These are phyloP conservation scores for Eruca vesicaria DNA, from an alignment of 441 rosid genomes.

Conservation along the genomic window DNA sequence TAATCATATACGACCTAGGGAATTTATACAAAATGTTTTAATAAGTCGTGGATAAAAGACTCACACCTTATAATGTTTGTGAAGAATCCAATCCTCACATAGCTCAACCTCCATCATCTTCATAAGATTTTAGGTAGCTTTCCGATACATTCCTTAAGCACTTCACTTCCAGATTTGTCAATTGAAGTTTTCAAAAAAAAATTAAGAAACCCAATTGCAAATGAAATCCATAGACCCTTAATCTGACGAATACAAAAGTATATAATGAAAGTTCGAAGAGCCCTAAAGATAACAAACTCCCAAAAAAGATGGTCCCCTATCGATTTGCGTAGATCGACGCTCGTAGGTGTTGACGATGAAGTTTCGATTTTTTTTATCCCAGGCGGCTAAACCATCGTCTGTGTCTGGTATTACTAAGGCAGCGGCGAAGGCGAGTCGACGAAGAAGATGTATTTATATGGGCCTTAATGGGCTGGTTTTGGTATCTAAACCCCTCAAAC, in stretches of 20 bases:
- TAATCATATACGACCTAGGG: no score
- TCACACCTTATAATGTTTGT: conserved; percentile 56
- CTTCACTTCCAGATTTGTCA: no score
- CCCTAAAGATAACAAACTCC: no score
- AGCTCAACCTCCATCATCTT: conserved; percentile 83
- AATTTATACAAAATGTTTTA: neutral
- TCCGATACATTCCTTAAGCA: conserved; percentile 10
- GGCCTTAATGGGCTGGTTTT: no score
- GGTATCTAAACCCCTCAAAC: no score
- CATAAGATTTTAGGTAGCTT: conserved; percentile 50
- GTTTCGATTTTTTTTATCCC: conserved; percentile 46
- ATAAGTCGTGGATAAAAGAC: neutral
- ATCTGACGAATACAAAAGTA: no score
- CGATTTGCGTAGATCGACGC: conserved; percentile 44
- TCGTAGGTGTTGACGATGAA: conserved; percentile 46
- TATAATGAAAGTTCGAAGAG: no score
- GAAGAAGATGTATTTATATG: no score
- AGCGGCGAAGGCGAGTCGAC: conserved; percentile 31
- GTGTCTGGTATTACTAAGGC: conserved; percentile 19
- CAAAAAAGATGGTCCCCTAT: conserved; percentile 26
- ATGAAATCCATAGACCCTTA: no score
- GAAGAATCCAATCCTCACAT: conserved; percentile 81
- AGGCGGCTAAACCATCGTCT: conserved; percentile 39
- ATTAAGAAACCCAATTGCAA: neutral
- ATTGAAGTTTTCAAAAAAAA: no score